Evolutionary conservation across 192 early-diverging fungal genomes (phyloP).

Genomic region (Coemansia sp.): DNA sequence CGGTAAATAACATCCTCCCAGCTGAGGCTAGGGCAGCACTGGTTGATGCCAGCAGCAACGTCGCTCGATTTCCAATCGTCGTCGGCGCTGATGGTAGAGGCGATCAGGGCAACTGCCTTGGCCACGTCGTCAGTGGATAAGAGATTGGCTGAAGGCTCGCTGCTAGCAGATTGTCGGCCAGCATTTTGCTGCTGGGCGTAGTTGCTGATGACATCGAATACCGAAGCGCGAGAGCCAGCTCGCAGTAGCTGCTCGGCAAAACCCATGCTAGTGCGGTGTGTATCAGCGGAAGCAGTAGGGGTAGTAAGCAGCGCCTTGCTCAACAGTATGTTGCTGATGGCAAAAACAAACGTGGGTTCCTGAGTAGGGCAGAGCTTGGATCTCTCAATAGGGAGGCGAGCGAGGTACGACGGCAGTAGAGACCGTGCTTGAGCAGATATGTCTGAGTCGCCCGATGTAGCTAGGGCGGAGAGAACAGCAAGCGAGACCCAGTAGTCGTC

Average conservation of each 20-base stretch:
- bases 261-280: constrained; percentile 28
- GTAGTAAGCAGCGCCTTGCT: constrained; percentile 2
- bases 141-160: background rate
- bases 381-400: constrained; percentile 29
- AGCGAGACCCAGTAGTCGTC: constrained; percentile 39
- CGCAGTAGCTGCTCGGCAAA: constrained; percentile 42
- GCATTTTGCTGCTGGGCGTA: constrained; percentile 16
- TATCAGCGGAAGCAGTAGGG: background rate
- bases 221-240: constrained; percentile 28
- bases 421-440: constrained; percentile 19
- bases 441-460: constrained; percentile 6
- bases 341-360: constrained; percentile 18
- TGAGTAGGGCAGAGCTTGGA: constrained; percentile 9
- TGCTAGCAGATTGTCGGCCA: constrained; percentile 5
- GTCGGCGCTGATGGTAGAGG: constrained; percentile 21
- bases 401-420: constrained; percentile 26
- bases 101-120: constrained; percentile 37
- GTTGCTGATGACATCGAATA: constrained; percentile 24
- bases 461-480: constrained; percentile 27
- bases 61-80: constrained; percentile 33
- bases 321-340: constrained; percentile 23
- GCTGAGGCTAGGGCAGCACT: constrained; percentile 27
- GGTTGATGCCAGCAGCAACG: constrained; percentile 33
- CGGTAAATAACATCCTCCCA: constrained; percentile 54
- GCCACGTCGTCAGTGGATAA: constrained; percentile 36